phyloP scores from a whole-genome alignment of 768 basidiomycete species.

The Boletellus sp. region DNA sequence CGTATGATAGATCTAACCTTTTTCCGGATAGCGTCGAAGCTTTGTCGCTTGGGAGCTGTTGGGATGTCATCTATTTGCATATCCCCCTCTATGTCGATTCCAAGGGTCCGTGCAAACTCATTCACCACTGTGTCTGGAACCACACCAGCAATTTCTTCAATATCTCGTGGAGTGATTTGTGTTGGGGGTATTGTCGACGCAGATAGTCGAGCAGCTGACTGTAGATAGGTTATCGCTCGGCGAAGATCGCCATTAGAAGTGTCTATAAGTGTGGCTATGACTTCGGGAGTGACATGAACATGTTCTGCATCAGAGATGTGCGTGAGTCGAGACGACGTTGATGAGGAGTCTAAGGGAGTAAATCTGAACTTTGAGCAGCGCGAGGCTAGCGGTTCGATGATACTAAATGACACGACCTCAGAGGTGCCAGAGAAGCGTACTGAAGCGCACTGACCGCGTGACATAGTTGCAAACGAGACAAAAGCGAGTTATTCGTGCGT shows the following conservation, averaged over 20 bases:
- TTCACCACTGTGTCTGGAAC: conserved; percentile 75
- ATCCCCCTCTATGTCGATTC: conserved; percentile 63
- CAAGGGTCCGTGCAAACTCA: conserved; percentile 65
- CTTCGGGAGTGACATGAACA: conserved; percentile 52
- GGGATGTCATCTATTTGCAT: conserved; percentile 43
- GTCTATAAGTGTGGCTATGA: conserved; percentile 69
- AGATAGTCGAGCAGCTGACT: conserved; percentile 89
- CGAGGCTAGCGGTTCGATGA: conserved; percentile 98
- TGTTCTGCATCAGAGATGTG: conserved; percentile 79
- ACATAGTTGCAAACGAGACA: conserved; percentile 99
- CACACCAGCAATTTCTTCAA: conserved; percentile 96
- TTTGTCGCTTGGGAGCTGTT: conserved; percentile 25
- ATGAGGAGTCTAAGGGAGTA: conserved; percentile 79
- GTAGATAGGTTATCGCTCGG: conserved; percentile 95
- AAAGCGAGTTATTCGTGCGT: conserved; percentile 94
- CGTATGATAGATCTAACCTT: conserved; percentile 76
- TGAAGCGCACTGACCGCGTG: conserved; percentile 64
- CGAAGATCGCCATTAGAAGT: conserved; percentile 91
- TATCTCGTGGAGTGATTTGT: conserved; percentile 69
- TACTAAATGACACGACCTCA: conserved; percentile 46
- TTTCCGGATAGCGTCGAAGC: conserved; percentile 60
- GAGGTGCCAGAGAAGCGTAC: not conserved
- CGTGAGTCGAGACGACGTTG: conserved; percentile 69
- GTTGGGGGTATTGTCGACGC: conserved; percentile 68
- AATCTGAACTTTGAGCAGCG: conserved; percentile 99